Percentiles rank a stretch among this genome's conserved stretches.
These are phyloP conservation scores for Chytriomyces confervae DNA, from an alignment of 192 early-diverging fungal genomes.

Conservation along the genomic window DNA sequence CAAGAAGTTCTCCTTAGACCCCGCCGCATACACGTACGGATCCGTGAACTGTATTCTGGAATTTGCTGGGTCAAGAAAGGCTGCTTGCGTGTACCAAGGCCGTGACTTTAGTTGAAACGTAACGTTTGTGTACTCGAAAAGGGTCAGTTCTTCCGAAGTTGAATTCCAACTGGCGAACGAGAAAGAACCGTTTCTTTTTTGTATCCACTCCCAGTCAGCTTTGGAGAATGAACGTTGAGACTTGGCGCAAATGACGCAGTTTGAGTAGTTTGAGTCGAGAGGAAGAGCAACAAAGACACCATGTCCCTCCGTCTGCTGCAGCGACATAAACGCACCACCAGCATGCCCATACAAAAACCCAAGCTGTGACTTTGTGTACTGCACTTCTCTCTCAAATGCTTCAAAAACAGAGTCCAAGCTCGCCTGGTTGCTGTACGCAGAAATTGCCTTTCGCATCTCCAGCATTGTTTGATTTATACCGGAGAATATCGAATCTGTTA, in stretches of 20 bases:
- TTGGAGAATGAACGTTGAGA: not conserved
- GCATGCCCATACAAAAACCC: not conserved
- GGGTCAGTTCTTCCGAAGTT: too few relatives aligned
- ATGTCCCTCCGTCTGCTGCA: not conserved
- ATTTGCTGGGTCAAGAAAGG: too few relatives aligned
- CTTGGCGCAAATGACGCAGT: not conserved
- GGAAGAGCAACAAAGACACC: not conserved
- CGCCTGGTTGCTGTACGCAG: not conserved
- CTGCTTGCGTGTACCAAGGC: too few relatives aligned
- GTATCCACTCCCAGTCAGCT: not conserved
- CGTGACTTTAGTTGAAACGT: too few relatives aligned
- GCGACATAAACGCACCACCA: not conserved
- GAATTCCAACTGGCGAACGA: too few relatives aligned
- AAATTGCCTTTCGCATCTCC: not conserved
- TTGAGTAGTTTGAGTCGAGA: not conserved
- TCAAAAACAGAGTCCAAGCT: not conserved
- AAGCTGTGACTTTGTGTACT: not conserved
- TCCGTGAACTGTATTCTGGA: too few relatives aligned
- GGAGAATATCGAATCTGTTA: not conserved
- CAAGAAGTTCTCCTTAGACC: too few relatives aligned
- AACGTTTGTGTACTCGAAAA: too few relatives aligned
- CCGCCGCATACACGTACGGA: too few relatives aligned
- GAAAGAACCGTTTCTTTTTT: too few relatives aligned
- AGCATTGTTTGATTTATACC: not conserved
- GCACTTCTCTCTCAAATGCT: not conserved